These are phyloP conservation scores for Fomes fomentarius DNA, from an alignment of 1,284 basidiomycete species.

Conservation along the genomic window DNA sequence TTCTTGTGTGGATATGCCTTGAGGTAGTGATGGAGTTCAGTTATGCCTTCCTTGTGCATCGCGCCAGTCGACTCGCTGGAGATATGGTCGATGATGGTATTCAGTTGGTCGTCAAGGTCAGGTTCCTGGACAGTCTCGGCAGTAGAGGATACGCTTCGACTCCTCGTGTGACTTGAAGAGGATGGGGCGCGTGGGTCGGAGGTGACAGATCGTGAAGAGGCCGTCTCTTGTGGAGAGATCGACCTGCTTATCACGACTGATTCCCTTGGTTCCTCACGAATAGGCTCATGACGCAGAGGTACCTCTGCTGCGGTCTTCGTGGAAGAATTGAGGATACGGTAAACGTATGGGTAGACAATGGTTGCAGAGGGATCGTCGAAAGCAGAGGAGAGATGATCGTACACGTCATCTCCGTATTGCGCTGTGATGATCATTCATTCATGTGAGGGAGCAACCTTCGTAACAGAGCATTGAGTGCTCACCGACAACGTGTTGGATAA, in stretches of 20 bases:
- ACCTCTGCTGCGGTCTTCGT: slow-evolving; percentile 46
- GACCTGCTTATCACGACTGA: slow-evolving; percentile 63
- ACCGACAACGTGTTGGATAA: slow-evolving; percentile 95
- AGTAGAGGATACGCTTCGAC: slow-evolving; percentile 63
- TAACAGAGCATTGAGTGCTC: slow-evolving; percentile 39
- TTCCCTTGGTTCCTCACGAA: slow-evolving; percentile 41
- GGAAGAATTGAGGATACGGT: slow-evolving; percentile 79
- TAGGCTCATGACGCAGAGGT: slow-evolving; percentile 41
- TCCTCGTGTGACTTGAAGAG: slow-evolving; percentile 65
- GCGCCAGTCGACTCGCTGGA: slow-evolving; percentile 86
- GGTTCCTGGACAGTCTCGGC: slow-evolving; percentile 67
- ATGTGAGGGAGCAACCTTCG: not conserved
- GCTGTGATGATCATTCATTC: slow-evolving; percentile 49
- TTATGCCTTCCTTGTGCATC: slow-evolving; percentile 88
- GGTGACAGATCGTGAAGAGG: slow-evolving; percentile 46
- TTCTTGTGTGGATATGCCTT: slow-evolving; percentile 92
- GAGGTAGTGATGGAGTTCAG: slow-evolving; percentile 93
- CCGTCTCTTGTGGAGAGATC: slow-evolving; percentile 62
- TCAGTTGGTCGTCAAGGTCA: slow-evolving; percentile 78
- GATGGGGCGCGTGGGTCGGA: slow-evolving; percentile 58
- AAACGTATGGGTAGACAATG: slow-evolving; percentile 84
- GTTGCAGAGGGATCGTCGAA: slow-evolving; percentile 85
- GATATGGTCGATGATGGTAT: slow-evolving; percentile 88
- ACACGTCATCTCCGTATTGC: slow-evolving; percentile 80
- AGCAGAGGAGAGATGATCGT: slow-evolving; percentile 76